Evolutionary conservation across 1,139 yeast species (phyloP), one percentile per base, ranked within the genome.

Genomic region (Wickerhamomyces sp.): DNA sequence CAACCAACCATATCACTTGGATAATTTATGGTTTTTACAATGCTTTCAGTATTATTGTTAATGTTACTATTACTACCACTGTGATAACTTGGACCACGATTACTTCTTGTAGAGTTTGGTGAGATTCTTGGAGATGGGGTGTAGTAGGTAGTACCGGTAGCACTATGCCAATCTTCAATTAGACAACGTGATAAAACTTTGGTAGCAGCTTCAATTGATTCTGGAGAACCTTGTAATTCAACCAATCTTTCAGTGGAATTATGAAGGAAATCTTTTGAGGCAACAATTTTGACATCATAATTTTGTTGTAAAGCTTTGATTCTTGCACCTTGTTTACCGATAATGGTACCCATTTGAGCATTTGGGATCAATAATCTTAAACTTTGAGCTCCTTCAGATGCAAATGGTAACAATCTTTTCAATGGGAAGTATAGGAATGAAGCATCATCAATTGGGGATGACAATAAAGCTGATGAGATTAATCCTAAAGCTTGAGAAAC

Each of bases 1-100:
- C 96, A 94, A 41, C 97, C 97, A 43, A 90, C 96, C 71, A 84
- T 82, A 49, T 83, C 90, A 55, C 86, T 83, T 36, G 95, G 89
- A 62, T 89, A 84, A 23, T 78, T 68, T 34, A 83, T 71, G 33
- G 67, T 67, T 43, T 71, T 75, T 10, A 70, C 62, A 37, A 65
- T 37, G 9, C 35, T 59, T 45, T 65, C 69, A 10, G 34, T 40
- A n/a, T 42, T 40, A 39, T 40, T 47, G 39, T 31, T 41, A 15
- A 40, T 40, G 33, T 43, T 43, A 31, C 44, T 44, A 30, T 36
- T 50, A 45, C 27, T 31, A 43, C 27, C 43, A 47, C 45, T 43
- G 44, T 29, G 40, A 26, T 43, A 27, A 31, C 34, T 35, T 37
- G 47, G 40, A 34, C 46, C 40, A 23, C 34, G 35, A 18, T 43